These are phyloP conservation scores for Citrus hindsii DNA, from an alignment of 345 rosid genomes.

Conservation along the genomic window DNA sequence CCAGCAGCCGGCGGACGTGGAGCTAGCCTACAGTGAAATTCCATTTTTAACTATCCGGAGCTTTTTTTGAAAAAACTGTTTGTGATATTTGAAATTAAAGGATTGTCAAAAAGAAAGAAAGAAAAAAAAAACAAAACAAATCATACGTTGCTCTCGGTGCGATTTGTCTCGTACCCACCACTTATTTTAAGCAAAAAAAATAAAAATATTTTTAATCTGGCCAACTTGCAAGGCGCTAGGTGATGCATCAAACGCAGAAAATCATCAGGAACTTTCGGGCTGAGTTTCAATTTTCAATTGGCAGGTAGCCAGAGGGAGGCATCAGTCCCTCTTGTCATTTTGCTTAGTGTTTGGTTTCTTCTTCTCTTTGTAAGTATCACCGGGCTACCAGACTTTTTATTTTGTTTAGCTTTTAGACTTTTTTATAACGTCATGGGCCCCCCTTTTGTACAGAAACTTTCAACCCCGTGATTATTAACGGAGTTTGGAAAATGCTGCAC, in stretches of 20 bases:
- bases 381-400: not conserved
- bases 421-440: not conserved
- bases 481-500: not conserved
- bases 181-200: not conserved
- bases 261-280: conserved; percentile 10
- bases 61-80: too few relatives aligned
- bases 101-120: too few relatives aligned
- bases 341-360: not conserved
- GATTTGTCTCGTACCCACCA: not conserved
- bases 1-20: too few relatives aligned
- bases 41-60: too few relatives aligned
- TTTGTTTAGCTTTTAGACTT: conserved; percentile 6
- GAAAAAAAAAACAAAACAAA: not conserved
- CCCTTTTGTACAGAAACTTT: not conserved
- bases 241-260: conserved; percentile 1
- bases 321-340: not conserved
- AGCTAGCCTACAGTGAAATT: too few relatives aligned
- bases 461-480: not conserved
- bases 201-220: too few relatives aligned
- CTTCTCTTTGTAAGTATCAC: not conserved
- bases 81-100: too few relatives aligned
- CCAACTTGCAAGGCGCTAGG: not conserved
- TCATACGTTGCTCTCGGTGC: not conserved
- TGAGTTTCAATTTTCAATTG: not conserved
- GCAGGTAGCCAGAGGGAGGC: not conserved